Evolutionary conservation across 371 early-diverging fungal species (phyloP).

Genomic region (Coemansia sp.): DNA sequence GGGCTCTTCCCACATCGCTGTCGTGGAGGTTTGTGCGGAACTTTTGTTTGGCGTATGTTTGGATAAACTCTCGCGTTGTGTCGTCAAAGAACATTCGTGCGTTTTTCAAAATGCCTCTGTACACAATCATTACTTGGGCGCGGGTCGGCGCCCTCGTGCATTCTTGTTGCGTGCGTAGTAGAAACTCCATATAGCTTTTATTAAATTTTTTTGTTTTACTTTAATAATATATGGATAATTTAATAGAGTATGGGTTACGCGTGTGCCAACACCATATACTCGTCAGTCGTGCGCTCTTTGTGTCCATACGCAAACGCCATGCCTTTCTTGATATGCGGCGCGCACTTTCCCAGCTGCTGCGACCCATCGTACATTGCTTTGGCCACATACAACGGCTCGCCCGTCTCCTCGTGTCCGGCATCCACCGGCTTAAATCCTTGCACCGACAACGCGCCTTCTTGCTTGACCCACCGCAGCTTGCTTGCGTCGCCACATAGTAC

Average conservation of each 20-base stretch:
- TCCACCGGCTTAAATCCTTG: slow-evolving; percentile 51
- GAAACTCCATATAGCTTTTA: slow-evolving; percentile 17
- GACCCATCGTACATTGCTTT: slow-evolving; percentile 54
- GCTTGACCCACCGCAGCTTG: slow-evolving; percentile 55
- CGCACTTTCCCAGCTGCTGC: slow-evolving; percentile 57
- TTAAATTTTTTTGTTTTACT: background rate
- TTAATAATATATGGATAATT: background rate
- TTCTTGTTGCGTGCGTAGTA: slow-evolving; percentile 5
- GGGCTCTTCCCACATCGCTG: slow-evolving; percentile 7
- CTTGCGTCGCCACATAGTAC: slow-evolving; percentile 58
- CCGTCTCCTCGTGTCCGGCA: slow-evolving; percentile 56
- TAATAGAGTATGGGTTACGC: background rate
- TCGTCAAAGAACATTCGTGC: slow-evolving; percentile 44
- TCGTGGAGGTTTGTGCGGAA: slow-evolving; percentile 26
- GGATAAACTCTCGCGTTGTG: slow-evolving; percentile 31
- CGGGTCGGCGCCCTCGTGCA: background rate
- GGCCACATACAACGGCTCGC: slow-evolving; percentile 55
- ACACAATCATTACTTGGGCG: slow-evolving; percentile 9
- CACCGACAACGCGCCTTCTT: slow-evolving; percentile 46
- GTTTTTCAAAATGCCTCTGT: slow-evolving; percentile 34
- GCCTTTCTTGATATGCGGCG: slow-evolving; percentile 51
- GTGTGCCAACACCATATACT: slow-evolving; percentile 50
- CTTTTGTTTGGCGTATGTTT: slow-evolving; percentile 18
- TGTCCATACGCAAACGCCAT: slow-evolving; percentile 51
- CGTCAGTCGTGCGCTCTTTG: slow-evolving; percentile 49